Evolutionary conservation across 139 green algal genomes (phyloP), one percentile per base, ranked within the genome.

Genomic region (Pseudopediastrum boryanum): DNA sequence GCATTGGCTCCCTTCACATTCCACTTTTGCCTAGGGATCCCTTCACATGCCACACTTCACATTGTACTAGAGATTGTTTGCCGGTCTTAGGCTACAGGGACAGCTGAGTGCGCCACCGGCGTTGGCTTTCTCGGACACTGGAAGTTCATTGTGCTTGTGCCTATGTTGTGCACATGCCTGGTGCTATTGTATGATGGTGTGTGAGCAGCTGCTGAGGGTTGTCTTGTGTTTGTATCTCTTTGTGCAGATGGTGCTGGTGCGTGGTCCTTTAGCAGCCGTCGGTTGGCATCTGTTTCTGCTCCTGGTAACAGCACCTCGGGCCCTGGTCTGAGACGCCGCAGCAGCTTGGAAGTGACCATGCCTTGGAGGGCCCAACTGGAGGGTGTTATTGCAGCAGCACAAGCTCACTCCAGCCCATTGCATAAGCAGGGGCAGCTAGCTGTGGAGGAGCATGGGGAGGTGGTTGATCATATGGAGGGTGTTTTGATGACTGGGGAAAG

Each of bases 331-430:
- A 54, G 54, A 27, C 33, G 54, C 16, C 29, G 71, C 4, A 41
- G 71, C 71, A 78, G 71, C 54, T 7, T 78, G 10, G 71, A 78
- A 31, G 36, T 78, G 35, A 78, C 56, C 42, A 78, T 78, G 71
- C 71, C 71, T 7, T 78, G 71, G 71, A n/a, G 71, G 6, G 38
- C 9, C 38, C 25, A 54, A n/a, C 39, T 78, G 25, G 71, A 78
- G n/a, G 71, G 54, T 19, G 71, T 56, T 6, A 78, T 78, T 27
- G 71, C 71, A n/a, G 1, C 71, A 70, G 39, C 54, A 35, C 7
- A 31, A 66, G 58, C 31, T n/a, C 10, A 19, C 36, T 64, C 7
- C 16, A 9, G 13, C 36, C 31, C 13, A 19, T 66, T 66, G 58
- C n/a, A n/a, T 10, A 5, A 31, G 58, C 58, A 27, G 54, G 27